Evolutionary conservation across 225 moss, liverwort and hornwort species (phyloP).

Genomic region (Anthoceros angustus): DNA sequence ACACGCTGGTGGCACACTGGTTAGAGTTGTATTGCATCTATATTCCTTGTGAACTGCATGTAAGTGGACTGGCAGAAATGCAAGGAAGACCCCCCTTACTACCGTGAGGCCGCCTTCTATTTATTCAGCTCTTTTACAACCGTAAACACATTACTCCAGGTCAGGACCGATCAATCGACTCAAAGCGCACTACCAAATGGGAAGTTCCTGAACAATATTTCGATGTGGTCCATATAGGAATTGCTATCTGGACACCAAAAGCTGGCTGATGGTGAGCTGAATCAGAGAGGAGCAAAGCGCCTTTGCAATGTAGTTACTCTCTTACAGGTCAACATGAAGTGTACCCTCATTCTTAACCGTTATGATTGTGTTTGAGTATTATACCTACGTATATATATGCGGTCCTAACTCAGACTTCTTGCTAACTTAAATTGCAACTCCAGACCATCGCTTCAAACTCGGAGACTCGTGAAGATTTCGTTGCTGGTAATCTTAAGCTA

Average conservation of each 20-base stretch:
- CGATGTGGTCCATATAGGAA: slow-evolving; percentile 36
- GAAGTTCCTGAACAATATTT: neutral
- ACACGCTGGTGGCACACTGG: no score
- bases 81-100: slow-evolving; percentile 46
- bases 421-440: neutral
- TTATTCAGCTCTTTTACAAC: slow-evolving; percentile 74
- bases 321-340: slow-evolving; percentile 73
- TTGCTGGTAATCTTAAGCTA: slow-evolving; percentile 23
- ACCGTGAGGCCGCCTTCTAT: slow-evolving; percentile 53
- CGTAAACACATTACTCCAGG: slow-evolving; percentile 64
- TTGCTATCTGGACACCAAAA: slow-evolving; percentile 41
- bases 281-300: slow-evolving; percentile 71
- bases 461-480: neutral
- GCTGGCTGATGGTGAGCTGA: slow-evolving; percentile 50
- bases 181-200: neutral
- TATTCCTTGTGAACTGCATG: no score
- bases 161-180: slow-evolving; percentile 9
- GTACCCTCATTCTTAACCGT: no score
- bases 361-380: no score
- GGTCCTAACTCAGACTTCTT: neutral
- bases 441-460: neutral
- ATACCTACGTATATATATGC: no score
- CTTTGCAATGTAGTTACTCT: slow-evolving; percentile 70
- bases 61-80: slow-evolving; percentile 34
- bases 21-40: no score